Conservation (phyloP, 257 asterid genomes). For the Nicotiana noctiflora region DNA sequence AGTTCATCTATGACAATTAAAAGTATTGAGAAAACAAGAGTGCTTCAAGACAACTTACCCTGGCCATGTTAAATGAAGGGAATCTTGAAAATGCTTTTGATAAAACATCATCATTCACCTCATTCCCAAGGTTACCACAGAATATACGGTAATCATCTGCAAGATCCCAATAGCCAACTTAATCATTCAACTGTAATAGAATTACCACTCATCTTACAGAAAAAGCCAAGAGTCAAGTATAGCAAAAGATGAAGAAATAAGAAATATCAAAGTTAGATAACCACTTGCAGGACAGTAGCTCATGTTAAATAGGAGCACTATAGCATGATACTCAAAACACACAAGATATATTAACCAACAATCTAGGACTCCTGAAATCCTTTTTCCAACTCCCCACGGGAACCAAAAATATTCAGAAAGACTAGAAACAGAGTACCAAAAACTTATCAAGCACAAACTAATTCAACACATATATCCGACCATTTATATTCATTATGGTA, state of each 20-base stretch:
- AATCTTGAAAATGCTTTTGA: constrained; percentile 66
- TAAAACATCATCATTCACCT: constrained; percentile 72
- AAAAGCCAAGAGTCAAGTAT: neutral
- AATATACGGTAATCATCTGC: constrained; percentile 73
- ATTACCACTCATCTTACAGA: neutral
- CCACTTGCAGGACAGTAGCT: neutral
- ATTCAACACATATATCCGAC: neutral
- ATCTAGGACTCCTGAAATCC: too few relatives aligned
- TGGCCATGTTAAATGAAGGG: constrained; percentile 71
- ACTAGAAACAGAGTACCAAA: neutral
- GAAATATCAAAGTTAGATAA: neutral
- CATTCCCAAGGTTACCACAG: constrained; percentile 86
- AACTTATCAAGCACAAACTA: neutral
- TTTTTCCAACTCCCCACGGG: too few relatives aligned
- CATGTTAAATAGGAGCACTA: neutral
- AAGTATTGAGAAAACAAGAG: neutral
- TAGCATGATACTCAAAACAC: neutral
- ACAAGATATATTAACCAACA: neutral
- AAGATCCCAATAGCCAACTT: constrained; percentile 8
- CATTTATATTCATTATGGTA: neutral
- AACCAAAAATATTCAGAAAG: neutral
- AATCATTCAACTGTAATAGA: neutral
- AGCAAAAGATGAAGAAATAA: neutral
- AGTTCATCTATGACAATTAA: constrained; percentile 34
- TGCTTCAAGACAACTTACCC: constrained; percentile 33